A percentile compares a stretch with the other conserved stretches of the same genome.
phyloP scores from a whole-genome alignment of 1,284 basidiomycete species.

The Cerioporus squamosus region DNA sequence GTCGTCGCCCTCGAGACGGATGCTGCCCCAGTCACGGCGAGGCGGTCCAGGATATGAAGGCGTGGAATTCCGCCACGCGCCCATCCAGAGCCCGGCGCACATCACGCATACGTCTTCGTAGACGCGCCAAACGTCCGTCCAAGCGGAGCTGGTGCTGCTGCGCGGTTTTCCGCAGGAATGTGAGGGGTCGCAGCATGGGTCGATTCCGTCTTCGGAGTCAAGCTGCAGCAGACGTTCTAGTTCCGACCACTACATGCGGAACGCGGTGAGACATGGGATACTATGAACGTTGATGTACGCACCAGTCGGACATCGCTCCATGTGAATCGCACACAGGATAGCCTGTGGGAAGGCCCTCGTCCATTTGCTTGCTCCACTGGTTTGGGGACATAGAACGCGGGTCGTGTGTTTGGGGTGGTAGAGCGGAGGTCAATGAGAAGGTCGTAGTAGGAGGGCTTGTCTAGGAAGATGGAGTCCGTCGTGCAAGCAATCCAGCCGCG shows the following conservation, averaged over 20 bases:
- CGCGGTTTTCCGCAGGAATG: slow-evolving; percentile 18
- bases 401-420: slow-evolving; percentile 60
- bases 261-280: neutral
- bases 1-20: slow-evolving; percentile 67
- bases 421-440: slow-evolving; percentile 77
- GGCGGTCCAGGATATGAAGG: slow-evolving; percentile 48
- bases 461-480: slow-evolving; percentile 80
- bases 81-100: slow-evolving; percentile 78
- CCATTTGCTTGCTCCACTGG: slow-evolving; percentile 40
- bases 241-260: slow-evolving; percentile 64
- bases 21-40: slow-evolving; percentile 52
- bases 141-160: slow-evolving; percentile 46
- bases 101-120: slow-evolving; percentile 83
- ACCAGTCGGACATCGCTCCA: slow-evolving; percentile 82
- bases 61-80: slow-evolving; percentile 57
- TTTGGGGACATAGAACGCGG: slow-evolving; percentile 66
- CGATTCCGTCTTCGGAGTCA: slow-evolving; percentile 40
- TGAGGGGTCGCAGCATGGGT: slow-evolving; percentile 27
- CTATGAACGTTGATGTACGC: no score
- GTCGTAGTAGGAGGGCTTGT: slow-evolving; percentile 77
- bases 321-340: slow-evolving; percentile 69
- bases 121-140: slow-evolving; percentile 77
- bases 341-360: slow-evolving; percentile 51
- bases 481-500: slow-evolving; percentile 84
- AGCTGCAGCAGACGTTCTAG: slow-evolving; percentile 66